Conservation (phyloP, 257 asterid species). For the Ophiorrhiza pumila region DNA sequence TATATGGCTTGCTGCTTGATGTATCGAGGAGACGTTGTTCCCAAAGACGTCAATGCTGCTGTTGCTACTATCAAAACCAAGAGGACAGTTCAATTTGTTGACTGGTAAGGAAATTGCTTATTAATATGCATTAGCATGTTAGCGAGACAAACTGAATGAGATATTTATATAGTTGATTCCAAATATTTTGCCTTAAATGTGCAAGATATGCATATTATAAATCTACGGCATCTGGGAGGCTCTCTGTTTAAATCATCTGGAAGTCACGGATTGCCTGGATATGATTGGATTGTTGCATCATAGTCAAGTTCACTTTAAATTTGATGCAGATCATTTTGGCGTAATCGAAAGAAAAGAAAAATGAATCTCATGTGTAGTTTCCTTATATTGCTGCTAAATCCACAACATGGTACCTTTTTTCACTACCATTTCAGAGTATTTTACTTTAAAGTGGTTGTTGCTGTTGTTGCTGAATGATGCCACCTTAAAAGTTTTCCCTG, state of each 20-base stretch:
- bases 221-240: neutral
- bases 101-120: conserved; percentile 51
- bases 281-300: neutral
- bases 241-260: neutral
- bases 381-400: neutral
- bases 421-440: neutral
- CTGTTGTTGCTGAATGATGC: too few relatives aligned
- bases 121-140: neutral
- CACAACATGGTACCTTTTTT: neutral
- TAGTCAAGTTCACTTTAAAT: neutral
- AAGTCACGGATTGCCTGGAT: neutral
- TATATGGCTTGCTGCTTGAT: conserved; percentile 98
- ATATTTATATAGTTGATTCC: neutral
- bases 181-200: neutral
- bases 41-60: conserved; percentile 95
- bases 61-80: conserved; percentile 86
- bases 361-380: neutral
- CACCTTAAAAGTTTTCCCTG: too few relatives aligned
- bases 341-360: neutral
- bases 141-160: neutral
- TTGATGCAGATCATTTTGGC: neutral
- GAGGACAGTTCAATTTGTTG: conserved; percentile 89
- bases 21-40: conserved; percentile 95
- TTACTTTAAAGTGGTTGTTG: neutral
- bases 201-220: neutral